phyloP scores from a whole-genome alignment of 495 filamentous ascomycete species.

The Penicillium bovifimosum region DNA sequence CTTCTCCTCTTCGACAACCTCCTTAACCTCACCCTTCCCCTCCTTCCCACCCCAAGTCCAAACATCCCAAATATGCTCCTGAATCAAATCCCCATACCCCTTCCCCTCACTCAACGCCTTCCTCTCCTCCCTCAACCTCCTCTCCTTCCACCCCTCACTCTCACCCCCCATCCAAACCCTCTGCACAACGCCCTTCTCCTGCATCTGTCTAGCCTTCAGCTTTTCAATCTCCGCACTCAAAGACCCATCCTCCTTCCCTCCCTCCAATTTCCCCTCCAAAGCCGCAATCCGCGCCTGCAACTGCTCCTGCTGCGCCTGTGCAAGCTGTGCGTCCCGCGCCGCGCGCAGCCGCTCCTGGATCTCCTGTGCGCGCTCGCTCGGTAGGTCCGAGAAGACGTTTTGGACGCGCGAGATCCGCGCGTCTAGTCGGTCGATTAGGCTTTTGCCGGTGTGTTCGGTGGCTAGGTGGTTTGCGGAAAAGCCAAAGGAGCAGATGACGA shows the following conservation, averaged over 20 bases:
- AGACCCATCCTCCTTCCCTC: slow-evolving; percentile 23
- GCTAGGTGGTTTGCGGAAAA: slow-evolving; percentile 62
- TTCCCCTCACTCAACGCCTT: slow-evolving; percentile 70
- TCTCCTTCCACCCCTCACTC: slow-evolving; percentile 64
- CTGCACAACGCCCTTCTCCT: slow-evolving; percentile 41
- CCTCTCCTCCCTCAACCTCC: slow-evolving; percentile 62
- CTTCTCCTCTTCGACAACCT: slow-evolving; percentile 12
- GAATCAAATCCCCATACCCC: slow-evolving; percentile 76
- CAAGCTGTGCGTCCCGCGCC: slow-evolving; percentile 31
- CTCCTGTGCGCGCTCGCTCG: slow-evolving; percentile 51
- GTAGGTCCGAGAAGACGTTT: slow-evolving; percentile 27
- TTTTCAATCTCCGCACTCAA: slow-evolving; percentile 35
- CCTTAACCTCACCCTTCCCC: slow-evolving; percentile 17
- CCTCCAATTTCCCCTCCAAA: background rate
- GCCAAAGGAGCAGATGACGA: slow-evolving; percentile 54
- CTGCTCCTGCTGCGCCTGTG: slow-evolving; percentile 19
- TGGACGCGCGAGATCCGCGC: slow-evolving; percentile 22
- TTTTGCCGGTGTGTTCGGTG: slow-evolving; percentile 48
- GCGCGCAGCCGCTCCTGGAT: slow-evolving; percentile 41
- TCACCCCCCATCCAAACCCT: slow-evolving; percentile 63
- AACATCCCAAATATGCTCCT: slow-evolving; percentile 80
- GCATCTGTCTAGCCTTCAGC: slow-evolving; percentile 32
- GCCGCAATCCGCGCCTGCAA: slow-evolving; percentile 17
- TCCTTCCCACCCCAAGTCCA: slow-evolving; percentile 53
- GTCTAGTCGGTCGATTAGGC: slow-evolving; percentile 42